Conservation (phyloP, 1,284 basidiomycete genomes). For the Cutaneotrichosporon dermatis region DNA sequence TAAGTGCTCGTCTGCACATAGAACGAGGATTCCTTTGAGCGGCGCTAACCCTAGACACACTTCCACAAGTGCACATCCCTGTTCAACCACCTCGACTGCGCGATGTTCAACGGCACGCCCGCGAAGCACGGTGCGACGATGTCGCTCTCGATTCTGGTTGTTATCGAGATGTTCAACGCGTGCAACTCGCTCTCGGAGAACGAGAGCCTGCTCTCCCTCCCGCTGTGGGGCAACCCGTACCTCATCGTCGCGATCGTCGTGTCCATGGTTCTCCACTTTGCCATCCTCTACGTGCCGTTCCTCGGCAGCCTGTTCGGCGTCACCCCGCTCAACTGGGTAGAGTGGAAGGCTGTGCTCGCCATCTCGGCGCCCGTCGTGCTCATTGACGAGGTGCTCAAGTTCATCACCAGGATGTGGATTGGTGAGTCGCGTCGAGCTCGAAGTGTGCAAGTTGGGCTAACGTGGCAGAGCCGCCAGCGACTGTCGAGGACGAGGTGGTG, state of each 20-base stretch:
- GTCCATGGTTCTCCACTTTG: conserved; percentile 86
- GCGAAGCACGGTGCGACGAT: conserved; percentile 88
- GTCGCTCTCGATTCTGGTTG: conserved; percentile 67
- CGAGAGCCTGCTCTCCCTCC: conserved; percentile 80
- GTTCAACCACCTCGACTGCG: conserved; percentile 86
- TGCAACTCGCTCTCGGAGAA: conserved; percentile 99
- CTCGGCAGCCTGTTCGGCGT: conserved; percentile 90
- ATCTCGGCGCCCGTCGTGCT: conserved; percentile 83
- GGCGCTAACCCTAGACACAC: conserved; percentile 61
- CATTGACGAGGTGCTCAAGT: conserved; percentile 89
- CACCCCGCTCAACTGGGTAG: conserved; percentile 79
- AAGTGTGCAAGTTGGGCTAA: too few relatives aligned
- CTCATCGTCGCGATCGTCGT: conserved; percentile 81
- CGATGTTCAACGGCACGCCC: conserved; percentile 77
- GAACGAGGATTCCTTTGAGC: not conserved
- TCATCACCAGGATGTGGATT: conserved; percentile 11
- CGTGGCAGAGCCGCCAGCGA: conserved; percentile 1
- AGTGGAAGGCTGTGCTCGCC: conserved; percentile 92
- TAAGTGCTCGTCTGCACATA: conserved; percentile 51
- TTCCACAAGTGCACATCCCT: conserved; percentile 81
- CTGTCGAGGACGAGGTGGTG: too few relatives aligned
- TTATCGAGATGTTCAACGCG: conserved; percentile 99
- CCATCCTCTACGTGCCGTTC: conserved; percentile 92
- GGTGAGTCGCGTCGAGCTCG: conserved; percentile 5
- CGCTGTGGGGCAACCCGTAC: conserved; percentile 90